phyloP scores from a whole-genome alignment of 208 protist genomes.

The Tetramitus jugosus region DNA sequence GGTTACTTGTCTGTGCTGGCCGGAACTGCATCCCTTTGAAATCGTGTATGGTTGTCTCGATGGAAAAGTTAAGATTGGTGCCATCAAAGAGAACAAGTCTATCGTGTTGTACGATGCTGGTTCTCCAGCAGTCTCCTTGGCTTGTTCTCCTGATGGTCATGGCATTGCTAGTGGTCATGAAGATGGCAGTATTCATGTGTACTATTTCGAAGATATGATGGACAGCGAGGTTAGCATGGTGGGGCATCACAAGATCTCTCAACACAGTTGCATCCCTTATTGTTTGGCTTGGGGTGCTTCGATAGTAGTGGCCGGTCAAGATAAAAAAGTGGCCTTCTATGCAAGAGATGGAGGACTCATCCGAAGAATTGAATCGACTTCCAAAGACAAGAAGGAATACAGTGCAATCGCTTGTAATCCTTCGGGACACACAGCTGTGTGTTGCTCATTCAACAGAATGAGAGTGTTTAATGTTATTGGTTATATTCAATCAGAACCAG shows the following conservation, averaged over 20 bases:
- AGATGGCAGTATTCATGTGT: slow-evolving; percentile 74
- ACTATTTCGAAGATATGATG: slow-evolving; percentile 72
- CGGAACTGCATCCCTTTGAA: slow-evolving; percentile 60
- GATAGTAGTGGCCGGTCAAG: slow-evolving; percentile 73
- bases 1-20: slow-evolving; percentile 84
- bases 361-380: slow-evolving; percentile 74
- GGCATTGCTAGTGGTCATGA: slow-evolving; percentile 77
- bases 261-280: slow-evolving; percentile 70
- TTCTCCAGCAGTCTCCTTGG: slow-evolving; percentile 69
- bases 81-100: slow-evolving; percentile 85
- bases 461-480: slow-evolving; percentile 83
- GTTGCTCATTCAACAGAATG: slow-evolving; percentile 73
- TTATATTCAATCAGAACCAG: slow-evolving; percentile 53
- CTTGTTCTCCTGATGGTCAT: slow-evolving; percentile 57
- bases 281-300: slow-evolving; percentile 80
- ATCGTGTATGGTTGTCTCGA: slow-evolving; percentile 84
- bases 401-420: slow-evolving; percentile 77
- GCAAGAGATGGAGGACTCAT: slow-evolving; percentile 55
- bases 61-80: slow-evolving; percentile 82
- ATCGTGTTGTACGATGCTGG: slow-evolving; percentile 80
- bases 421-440: slow-evolving; percentile 74
- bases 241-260: slow-evolving; percentile 53
- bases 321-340: slow-evolving; percentile 82
- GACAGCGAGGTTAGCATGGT: slow-evolving; percentile 30
- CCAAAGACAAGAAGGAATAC: slow-evolving; percentile 75